Base-by-base conservation (phyloP, 805 yeast genomes). In the Candida andamanensis region DNA sequence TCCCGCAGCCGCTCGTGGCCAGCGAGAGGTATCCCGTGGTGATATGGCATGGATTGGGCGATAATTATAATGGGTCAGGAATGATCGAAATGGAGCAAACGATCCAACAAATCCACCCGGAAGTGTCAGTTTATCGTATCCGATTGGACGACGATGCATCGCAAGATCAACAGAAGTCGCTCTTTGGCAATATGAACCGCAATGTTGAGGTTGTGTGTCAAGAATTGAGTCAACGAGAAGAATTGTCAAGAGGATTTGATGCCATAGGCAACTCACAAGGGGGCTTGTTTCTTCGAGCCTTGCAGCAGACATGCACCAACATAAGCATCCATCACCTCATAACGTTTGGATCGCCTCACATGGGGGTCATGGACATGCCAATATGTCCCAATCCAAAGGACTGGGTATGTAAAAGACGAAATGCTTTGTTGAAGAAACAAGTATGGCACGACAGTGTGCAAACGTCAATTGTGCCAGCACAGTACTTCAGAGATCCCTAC, bases 41-140 rank as follows among this genome's bases (percentile, higher is more conserved):
- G 2, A 49, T 85, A 24, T 84, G 94, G 94, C 95, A 84, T 46
- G 95, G 95, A 0, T 66, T 85, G 55, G 92, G 94, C 0, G 95
- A 84, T 50, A 67, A 72, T 8, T 83, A 77, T 49, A 71, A 80
- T 47, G 75, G 86, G 0, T 51, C 68, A 1, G 74, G 81, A 0
- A 74, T 82, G 65, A 58, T 55, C 18, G 52, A 63, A n/a, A 72
- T 70, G 1, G 54, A 57, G 4, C 62, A 60, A 0, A 36, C 70
- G 2, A 56, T 82, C 6, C 46, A 58, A 13, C 56, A 60, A 6
- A 50, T 56, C 2, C 51, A 69, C 30, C 86, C 87, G 1, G 72
- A 59, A 1, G 52, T 70, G 0, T 65, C 54, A 31, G 66, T 79
- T 1, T 75, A 78, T 47, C 69, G 83, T 0, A 63, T 84, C 0